These are phyloP conservation scores for Zopfochytrium polystomum DNA, from an alignment of 371 early-diverging fungal species.

Conservation along the genomic window DNA sequence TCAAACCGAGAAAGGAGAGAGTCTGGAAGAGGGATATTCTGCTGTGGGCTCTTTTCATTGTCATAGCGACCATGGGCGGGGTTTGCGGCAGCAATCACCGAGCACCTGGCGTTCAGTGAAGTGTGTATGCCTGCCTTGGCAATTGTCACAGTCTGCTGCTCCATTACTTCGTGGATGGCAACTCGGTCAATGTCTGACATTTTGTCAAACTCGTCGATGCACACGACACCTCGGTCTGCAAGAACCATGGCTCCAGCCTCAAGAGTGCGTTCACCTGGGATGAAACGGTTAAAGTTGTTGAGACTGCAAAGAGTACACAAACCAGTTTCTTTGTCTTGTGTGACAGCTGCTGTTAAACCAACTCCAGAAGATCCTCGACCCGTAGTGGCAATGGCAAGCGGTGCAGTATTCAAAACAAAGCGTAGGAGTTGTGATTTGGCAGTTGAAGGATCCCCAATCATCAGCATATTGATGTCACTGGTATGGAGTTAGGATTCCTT, in stretches of 20 bases:
- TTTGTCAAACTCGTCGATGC: conserved; percentile 99
- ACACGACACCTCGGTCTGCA: conserved; percentile 97
- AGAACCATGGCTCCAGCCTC: conserved; percentile 99
- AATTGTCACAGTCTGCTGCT: conserved; percentile 71
- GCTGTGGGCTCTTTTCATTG: conserved; percentile 30
- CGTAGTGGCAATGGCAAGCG: conserved; percentile 96
- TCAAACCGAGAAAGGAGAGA: conserved; percentile 97
- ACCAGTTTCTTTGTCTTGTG: conserved; percentile 77
- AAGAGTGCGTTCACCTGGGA: conserved; percentile 92
- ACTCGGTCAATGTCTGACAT: conserved; percentile 98
- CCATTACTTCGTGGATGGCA: conserved; percentile 99
- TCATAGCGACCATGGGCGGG: conserved; percentile 85
- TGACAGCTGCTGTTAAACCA: conserved; percentile 98
- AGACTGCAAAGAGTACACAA: background rate
- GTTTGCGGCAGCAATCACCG: conserved; percentile 99
- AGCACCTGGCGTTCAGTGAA: conserved; percentile 97
- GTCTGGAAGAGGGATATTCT: conserved; percentile 96
- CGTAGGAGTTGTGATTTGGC: conserved; percentile 99
- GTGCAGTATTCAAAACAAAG: conserved; percentile 86
- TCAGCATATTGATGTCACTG: conserved; percentile 96
- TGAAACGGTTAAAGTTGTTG: conserved; percentile 56
- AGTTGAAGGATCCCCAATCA: conserved; percentile 98
- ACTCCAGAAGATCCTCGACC: conserved; percentile 99
- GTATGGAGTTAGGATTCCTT: too few species aligned
- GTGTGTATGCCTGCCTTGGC: conserved; percentile 96